Base-by-base conservation (phyloP, 1,284 basidiomycete genomes). In the Amylostereum chailletii region DNA sequence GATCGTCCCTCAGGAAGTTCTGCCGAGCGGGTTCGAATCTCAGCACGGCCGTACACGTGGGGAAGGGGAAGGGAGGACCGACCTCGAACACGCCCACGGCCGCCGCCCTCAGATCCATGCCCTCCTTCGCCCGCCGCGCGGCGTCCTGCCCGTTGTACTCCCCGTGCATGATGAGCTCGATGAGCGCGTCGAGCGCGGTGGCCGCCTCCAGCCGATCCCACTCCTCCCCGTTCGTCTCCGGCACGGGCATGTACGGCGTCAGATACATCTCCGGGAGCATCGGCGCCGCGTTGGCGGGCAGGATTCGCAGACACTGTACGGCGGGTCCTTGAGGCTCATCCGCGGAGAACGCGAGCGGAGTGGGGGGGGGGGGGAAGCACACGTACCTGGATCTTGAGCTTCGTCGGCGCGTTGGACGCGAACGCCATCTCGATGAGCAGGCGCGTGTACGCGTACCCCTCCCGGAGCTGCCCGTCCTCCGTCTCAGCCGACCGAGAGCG, bases 351-450 rank as follows among this genome's bases (percentile, higher is more conserved):
- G 27, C 6, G 39, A 33, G n/a, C 27, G 34, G 38, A 26, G 11
- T 42, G n/a, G 30, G 26, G 52, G 34, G 26, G 52, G 34, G 3
- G 2, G 7, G 30, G 8, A 19, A n/a, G 32, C 8, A 47, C 29
- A 32, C 61, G 42, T 61, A 86, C 87, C 71, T 92, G 89, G 1
- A 84, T 85, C 70, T 99, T 98, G 52, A 99, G 70, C 3, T 74
- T 60, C 9, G 86, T 83, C 0, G 96, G 95, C 0, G 91, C 90
- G 62, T 98, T 96, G 32, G 92, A 95, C 3, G 93, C 88, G 27
- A 99, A 75, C 0, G 86, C 86, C 7, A 96, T 71, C 64, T 99
- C 94, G 27, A 93, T 66, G 19, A 99, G 76, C 64, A 89, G 90
- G 41, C 94, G 81, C 0, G 86, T 85, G 58, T 90, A 86, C 3